These are phyloP conservation scores for Psilocybe mexicana DNA, from an alignment of 1,284 basidiomycete species.

Conservation along the genomic window DNA sequence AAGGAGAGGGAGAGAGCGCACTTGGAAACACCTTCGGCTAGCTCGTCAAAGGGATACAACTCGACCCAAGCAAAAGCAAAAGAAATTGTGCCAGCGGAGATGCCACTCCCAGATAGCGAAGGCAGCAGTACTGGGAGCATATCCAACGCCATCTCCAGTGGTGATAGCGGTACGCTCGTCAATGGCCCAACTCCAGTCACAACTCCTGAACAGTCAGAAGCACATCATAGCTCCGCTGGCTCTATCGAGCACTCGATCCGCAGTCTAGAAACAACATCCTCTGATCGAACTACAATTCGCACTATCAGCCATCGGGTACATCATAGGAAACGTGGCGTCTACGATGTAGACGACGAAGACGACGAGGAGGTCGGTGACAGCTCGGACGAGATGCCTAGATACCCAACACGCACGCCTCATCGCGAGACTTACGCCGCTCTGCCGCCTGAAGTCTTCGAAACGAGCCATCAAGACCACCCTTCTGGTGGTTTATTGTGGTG, in stretches of 20 bases:
- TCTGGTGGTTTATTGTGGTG: conserved; percentile 26
- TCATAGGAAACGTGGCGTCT: conserved; percentile 25
- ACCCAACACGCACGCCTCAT: conserved; percentile 61
- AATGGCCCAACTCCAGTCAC: conserved; percentile 14
- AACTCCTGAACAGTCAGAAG: conserved; percentile 14
- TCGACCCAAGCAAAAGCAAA: conserved; percentile 6
- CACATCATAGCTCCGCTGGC: conserved; percentile 9
- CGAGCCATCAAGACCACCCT: conserved; percentile 35
- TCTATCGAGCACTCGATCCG: conserved; percentile 19
- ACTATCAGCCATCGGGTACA: conserved; percentile 12
- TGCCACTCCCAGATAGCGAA: conserved; percentile 18
- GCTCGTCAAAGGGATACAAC: background rate
- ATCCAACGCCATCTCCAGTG: conserved; percentile 15
- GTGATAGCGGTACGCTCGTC: conserved; percentile 14
- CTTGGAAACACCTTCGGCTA: conserved; percentile 3
- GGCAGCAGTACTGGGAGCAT: conserved; percentile 25
- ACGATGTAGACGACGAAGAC: conserved; percentile 23
- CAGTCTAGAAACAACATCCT: conserved; percentile 21
- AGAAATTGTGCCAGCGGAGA: conserved; percentile 1
- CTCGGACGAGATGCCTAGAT: conserved; percentile 33
- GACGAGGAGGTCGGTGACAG: conserved; percentile 40
- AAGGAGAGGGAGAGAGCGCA: conserved; percentile 26
- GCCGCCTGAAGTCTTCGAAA: conserved; percentile 58
- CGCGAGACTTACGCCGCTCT: conserved; percentile 73
- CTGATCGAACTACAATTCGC: conserved; percentile 24